Percentiles rank a stretch among this genome's conserved stretches.
phyloP scores from a whole-genome alignment of 352 stramenopile genomes.

The Phytopythium ostracodes region DNA sequence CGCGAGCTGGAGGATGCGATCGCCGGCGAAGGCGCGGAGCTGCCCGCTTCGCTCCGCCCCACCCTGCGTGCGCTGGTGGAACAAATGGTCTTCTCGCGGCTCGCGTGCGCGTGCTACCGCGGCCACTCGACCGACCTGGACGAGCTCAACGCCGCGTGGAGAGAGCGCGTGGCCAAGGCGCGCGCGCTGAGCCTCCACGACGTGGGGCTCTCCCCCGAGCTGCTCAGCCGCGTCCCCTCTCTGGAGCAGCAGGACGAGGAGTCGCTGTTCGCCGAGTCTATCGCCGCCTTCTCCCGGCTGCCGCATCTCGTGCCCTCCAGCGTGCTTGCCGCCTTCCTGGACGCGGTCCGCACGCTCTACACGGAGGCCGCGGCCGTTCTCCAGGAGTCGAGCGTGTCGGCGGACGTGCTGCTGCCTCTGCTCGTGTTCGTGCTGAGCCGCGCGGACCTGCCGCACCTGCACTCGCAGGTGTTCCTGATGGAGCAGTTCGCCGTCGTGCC shows the following conservation, averaged over 20 bases:
- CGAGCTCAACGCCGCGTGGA: slow-evolving; percentile 64
- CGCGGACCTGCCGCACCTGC: slow-evolving; percentile 61
- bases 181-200: slow-evolving; percentile 40
- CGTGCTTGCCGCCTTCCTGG: slow-evolving; percentile 57
- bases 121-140: slow-evolving; percentile 50
- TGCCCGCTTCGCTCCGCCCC: slow-evolving; percentile 18
- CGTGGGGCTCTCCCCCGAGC: slow-evolving; percentile 46
- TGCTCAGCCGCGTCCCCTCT: slow-evolving; percentile 7
- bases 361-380: slow-evolving; percentile 45
- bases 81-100: slow-evolving; percentile 71
- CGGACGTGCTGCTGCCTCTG: slow-evolving; percentile 71
- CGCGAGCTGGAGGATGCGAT: slow-evolving; percentile 59
- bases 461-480: slow-evolving; percentile 77
- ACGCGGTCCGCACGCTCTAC: slow-evolving; percentile 66
- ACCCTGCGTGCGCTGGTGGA: slow-evolving; percentile 54
- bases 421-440: slow-evolving; percentile 73
- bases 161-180: slow-evolving; percentile 45
- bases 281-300: slow-evolving; percentile 66
- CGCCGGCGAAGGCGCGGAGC: slow-evolving; percentile 22
- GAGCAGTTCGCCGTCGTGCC: slow-evolving; percentile 60
- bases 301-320: slow-evolving; percentile 69
- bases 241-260: slow-evolving; percentile 9
- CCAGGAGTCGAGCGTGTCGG: slow-evolving; percentile 55
- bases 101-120: slow-evolving; percentile 63
- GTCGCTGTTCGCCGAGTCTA: slow-evolving; percentile 42